phyloP scores from a whole-genome alignment of 192 early-diverging fungal species.

The Mortierella hygrophila region DNA sequence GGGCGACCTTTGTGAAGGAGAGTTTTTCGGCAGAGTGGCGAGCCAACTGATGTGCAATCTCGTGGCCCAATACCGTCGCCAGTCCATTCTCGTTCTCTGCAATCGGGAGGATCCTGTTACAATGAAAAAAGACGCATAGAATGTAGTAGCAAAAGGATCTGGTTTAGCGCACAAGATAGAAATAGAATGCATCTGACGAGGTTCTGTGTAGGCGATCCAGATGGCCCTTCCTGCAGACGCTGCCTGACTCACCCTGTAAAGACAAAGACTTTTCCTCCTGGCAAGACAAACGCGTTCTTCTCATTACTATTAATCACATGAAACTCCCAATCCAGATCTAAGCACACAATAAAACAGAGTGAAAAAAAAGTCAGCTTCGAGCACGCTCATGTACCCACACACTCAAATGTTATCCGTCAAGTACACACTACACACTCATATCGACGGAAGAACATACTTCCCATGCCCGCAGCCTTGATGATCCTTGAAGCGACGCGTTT shows the following conservation, averaged over 20 bases:
- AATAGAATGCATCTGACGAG: too few relatives aligned
- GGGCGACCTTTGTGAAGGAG: constrained; percentile 74
- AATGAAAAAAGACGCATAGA: not conserved
- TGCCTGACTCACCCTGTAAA: constrained; percentile 75
- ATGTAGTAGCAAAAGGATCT: not conserved
- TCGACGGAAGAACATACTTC: constrained; percentile 32
- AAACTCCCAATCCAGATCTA: constrained; percentile 89
- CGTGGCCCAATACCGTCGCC: constrained; percentile 95
- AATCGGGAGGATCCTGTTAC: constrained; percentile 79
- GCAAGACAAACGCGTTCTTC: constrained; percentile 95
- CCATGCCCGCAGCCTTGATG: constrained; percentile 78
- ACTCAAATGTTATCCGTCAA: not conserved
- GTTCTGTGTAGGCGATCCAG: too few relatives aligned
- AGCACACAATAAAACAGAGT: not conserved
- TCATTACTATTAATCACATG: constrained; percentile 87
- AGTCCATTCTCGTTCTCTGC: constrained; percentile 86
- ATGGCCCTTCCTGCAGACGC: too few relatives aligned
- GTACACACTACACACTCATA: not conserved
- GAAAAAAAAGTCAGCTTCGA: not conserved
- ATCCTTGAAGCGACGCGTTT: constrained; percentile 76
- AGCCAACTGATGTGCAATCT: constrained; percentile 93
- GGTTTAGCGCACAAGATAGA: not conserved
- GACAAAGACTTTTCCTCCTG: constrained; percentile 97
- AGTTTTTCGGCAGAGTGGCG: constrained; percentile 94
- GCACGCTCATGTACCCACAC: not conserved